A percentile compares a stretch with the other conserved stretches of the same genome.
phyloP scores from a whole-genome alignment of 495 filamentous ascomycete species.

The Collariella sp. region DNA sequence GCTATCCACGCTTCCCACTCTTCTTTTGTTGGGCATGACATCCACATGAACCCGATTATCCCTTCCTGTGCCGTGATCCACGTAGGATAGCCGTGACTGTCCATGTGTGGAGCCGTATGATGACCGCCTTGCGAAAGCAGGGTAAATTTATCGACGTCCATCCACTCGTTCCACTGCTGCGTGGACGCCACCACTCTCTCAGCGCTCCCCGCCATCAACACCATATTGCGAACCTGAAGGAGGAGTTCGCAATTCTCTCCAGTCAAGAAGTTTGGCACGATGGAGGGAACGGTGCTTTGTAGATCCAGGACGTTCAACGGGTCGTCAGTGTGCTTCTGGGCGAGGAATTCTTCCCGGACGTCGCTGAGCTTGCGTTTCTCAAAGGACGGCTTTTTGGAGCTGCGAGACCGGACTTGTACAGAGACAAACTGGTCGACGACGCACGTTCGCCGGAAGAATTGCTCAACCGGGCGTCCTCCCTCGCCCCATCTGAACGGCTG shows the following conservation, averaged over 20 bases:
- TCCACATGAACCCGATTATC: slow-evolving; percentile 25
- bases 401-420: slow-evolving; percentile 12
- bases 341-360: slow-evolving; percentile 9
- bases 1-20: slow-evolving; percentile 21
- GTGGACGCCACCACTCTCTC: slow-evolving; percentile 4
- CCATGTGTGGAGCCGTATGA: slow-evolving; percentile 13
- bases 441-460: slow-evolving; percentile 14
- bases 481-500: slow-evolving; percentile 13
- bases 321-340: not conserved
- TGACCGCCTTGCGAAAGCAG: slow-evolving; percentile 17
- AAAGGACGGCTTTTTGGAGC: not conserved
- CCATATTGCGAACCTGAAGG: not conserved
- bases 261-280: slow-evolving; percentile 9
- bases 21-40: slow-evolving; percentile 18
- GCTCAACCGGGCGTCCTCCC: slow-evolving; percentile 2
- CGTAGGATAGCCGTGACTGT: slow-evolving; percentile 8
- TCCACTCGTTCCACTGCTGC: slow-evolving; percentile 10
- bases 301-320: slow-evolving; percentile 17
- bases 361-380: slow-evolving; percentile 1
- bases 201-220: slow-evolving; percentile 1
- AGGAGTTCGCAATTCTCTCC: slow-evolving; percentile 12
- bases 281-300: slow-evolving; percentile 6
- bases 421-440: slow-evolving; percentile 3
- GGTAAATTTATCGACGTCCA: slow-evolving; percentile 7
- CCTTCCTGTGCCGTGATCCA: slow-evolving; percentile 19